phyloP scores from a whole-genome alignment of 1,139 yeast species.

The Debaryomyces coudertii region DNA sequence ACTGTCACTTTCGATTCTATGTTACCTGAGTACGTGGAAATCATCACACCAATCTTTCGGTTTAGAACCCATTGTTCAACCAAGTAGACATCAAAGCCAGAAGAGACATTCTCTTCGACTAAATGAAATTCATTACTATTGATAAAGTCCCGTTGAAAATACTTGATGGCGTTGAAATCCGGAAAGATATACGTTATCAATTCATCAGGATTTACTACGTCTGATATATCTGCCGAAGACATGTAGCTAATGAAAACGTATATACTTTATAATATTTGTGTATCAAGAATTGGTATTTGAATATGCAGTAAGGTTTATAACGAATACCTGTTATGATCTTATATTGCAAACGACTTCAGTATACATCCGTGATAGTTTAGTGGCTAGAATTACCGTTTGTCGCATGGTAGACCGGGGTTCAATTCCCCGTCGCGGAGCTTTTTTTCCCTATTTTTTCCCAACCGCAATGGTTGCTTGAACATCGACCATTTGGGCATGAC shows the following conservation, averaged over 20 bases:
- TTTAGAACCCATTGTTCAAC: slow-evolving; percentile 94
- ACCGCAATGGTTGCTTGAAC: not conserved
- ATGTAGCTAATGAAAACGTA: not conserved
- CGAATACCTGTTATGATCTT: too few relatives aligned
- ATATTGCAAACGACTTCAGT: too few relatives aligned
- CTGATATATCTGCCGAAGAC: slow-evolving; percentile 3
- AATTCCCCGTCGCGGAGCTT: slow-evolving; percentile 52
- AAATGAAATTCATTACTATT: slow-evolving; percentile 40
- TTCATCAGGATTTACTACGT: slow-evolving; percentile 19
- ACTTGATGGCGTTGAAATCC: slow-evolving; percentile 57
- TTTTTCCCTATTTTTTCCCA: slow-evolving; percentile 1
- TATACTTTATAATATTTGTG: not conserved
- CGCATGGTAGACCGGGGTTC: slow-evolving; percentile 55
- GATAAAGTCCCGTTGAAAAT: slow-evolving; percentile 46
- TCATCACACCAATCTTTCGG: slow-evolving; percentile 65
- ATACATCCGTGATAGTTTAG: slow-evolving; percentile 47
- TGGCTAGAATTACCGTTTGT: slow-evolving; percentile 53
- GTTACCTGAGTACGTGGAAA: slow-evolving; percentile 86
- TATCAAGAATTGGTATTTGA: not conserved
- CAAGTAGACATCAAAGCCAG: slow-evolving; percentile 84
- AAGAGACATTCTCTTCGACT: slow-evolving; percentile 46
- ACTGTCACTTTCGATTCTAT: slow-evolving; percentile 62
- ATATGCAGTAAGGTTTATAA: too few relatives aligned
- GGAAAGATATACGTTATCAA: slow-evolving; percentile 49
- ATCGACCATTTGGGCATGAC: too few relatives aligned